Evolutionary conservation across 169 alveolate species (phyloP).

Genomic region (Plasmodium knowlesi): DNA sequence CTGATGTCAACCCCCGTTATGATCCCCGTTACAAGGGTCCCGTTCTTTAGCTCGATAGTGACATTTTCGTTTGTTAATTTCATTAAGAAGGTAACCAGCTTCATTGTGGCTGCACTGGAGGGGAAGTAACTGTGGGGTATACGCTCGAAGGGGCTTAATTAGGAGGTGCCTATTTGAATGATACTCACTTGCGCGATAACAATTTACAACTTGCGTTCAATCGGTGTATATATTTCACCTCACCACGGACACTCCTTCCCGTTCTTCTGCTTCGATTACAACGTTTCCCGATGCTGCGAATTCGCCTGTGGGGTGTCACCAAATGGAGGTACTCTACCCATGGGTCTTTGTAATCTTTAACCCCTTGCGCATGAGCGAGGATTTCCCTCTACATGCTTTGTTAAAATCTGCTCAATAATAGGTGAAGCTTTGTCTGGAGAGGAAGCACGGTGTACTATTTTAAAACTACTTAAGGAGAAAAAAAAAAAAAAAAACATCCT

Average conservation of each 20-base stretch:
- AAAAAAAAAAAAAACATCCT: background rate
- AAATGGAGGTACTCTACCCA: background rate
- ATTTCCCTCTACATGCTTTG: background rate
- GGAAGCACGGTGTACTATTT: background rate
- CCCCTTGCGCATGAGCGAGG: background rate
- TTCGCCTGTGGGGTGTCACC: background rate
- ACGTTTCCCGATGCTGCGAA: background rate
- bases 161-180: background rate
- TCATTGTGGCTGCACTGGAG: slow-evolving; percentile 86
- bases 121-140: background rate
- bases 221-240: background rate
- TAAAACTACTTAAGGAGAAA: background rate
- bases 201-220: background rate
- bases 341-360: background rate
- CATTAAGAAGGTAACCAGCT: slow-evolving; percentile 97
- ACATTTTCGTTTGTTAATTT: slow-evolving; percentile 97
- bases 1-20: slow-evolving; percentile 97
- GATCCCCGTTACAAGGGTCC: slow-evolving; percentile 97
- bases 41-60: slow-evolving; percentile 97
- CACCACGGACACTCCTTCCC: background rate
- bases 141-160: background rate
- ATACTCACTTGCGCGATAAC: background rate
- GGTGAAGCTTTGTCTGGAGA: background rate
- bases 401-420: background rate
- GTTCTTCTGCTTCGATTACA: background rate